These are phyloP conservation scores for Apiospora hydei DNA, from an alignment of 2,329 filamentous ascomycete genomes.

Conservation along the genomic window DNA sequence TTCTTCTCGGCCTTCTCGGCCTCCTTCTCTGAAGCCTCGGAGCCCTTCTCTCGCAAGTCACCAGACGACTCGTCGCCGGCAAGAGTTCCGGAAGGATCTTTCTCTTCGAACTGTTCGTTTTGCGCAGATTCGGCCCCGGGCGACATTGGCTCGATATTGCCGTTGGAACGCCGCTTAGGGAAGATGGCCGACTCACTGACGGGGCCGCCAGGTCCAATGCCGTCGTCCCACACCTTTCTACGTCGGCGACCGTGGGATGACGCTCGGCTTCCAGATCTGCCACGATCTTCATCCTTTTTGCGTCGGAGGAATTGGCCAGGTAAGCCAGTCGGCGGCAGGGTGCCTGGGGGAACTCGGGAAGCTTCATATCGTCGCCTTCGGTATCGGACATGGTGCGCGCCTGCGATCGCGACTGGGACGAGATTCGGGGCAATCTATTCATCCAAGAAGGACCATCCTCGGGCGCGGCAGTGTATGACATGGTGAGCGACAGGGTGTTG, in stretches of 20 bases:
- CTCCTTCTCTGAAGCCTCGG: constrained; percentile 31
- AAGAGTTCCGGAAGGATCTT: constrained; percentile 37
- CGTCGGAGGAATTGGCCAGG: constrained; percentile 82
- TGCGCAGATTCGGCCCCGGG: constrained; percentile 26
- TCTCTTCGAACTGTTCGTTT: constrained; percentile 31
- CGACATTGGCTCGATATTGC: constrained; percentile 42
- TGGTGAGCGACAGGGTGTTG: constrained; percentile 92
- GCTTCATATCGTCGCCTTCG: constrained; percentile 70
- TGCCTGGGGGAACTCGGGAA: constrained; percentile 69
- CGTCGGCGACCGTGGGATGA: constrained; percentile 67
- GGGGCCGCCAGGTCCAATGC: constrained; percentile 82
- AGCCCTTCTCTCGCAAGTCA: constrained; percentile 33
- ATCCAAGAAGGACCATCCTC: constrained; percentile 95
- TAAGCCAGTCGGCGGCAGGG: constrained; percentile 73
- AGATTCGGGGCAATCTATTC: constrained; percentile 82
- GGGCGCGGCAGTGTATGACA: constrained; percentile 92
- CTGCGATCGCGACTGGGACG: constrained; percentile 76
- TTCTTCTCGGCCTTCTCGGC: constrained; percentile 22
- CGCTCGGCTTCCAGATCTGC: constrained; percentile 61
- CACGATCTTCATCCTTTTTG: constrained; percentile 78
- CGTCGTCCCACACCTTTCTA: constrained; percentile 71
- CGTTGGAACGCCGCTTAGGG: constrained; percentile 59
- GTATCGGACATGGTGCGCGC: constrained; percentile 84
- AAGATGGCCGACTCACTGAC: constrained; percentile 90
- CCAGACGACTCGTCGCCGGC: constrained; percentile 33